Conservation (phyloP, 371 early-diverging fungal genomes). For the Actinomortierella ambigua region DNA sequence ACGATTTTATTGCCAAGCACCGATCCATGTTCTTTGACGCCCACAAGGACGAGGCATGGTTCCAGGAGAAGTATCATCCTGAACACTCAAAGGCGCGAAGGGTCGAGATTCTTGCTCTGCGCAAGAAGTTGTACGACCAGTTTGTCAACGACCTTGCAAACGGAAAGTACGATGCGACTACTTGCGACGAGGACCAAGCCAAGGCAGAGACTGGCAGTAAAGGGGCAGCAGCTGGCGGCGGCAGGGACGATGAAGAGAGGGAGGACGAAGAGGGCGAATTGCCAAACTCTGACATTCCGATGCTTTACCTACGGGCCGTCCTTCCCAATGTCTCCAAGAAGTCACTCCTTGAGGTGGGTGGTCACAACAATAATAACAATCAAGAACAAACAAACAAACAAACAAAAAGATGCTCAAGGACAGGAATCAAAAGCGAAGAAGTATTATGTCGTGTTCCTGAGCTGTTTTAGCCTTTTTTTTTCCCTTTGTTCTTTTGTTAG, state of each 20-base stretch:
- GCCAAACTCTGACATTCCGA: slow-evolving; percentile 11
- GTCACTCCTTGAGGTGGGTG: slow-evolving; percentile 73
- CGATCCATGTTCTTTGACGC: slow-evolving; percentile 73
- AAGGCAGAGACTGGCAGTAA: slow-evolving; percentile 26
- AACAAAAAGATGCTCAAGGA: no score
- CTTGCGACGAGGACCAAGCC: slow-evolving; percentile 61
- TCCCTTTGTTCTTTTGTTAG: slow-evolving; percentile 42
- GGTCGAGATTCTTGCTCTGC: slow-evolving; percentile 59
- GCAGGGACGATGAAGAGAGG: slow-evolving; percentile 41
- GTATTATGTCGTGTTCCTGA: no score
- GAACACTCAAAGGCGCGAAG: slow-evolving; percentile 57
- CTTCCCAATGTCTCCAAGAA: slow-evolving; percentile 79
- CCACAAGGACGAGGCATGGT: slow-evolving; percentile 92
- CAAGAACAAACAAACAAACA: no score
- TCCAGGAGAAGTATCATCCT: slow-evolving; percentile 90
- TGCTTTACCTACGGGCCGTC: slow-evolving; percentile 63
- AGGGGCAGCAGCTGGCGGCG: slow-evolving; percentile 33
- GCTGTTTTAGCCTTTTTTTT: neutral
- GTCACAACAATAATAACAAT: no score
- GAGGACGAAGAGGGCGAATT: slow-evolving; percentile 47
- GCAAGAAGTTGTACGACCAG: slow-evolving; percentile 55
- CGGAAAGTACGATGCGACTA: slow-evolving; percentile 76
- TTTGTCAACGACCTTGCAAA: slow-evolving; percentile 70
- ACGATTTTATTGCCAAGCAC: slow-evolving; percentile 70
- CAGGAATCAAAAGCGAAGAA: no score